Evolutionary conservation across 2,329 filamentous ascomycete species (phyloP), one percentile per base, ranked within the genome.

Genomic region (Claviceps quebecensis): DNA sequence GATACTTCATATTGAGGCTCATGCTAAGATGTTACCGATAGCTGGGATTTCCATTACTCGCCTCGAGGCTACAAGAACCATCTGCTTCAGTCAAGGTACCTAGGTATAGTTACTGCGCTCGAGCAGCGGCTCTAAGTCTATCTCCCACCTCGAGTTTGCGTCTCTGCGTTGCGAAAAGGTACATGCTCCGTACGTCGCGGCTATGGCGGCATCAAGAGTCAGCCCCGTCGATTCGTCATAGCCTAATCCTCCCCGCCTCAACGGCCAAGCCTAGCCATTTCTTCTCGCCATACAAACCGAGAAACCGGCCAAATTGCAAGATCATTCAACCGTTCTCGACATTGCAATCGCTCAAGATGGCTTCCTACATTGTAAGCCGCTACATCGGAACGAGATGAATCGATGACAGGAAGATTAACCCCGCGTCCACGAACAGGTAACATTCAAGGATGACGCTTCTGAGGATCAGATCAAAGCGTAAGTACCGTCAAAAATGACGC

Each of bases 401-500:
- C 6, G 16, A 39, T 39, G 37, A 39, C 37, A n/a, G 37, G 37
- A 38, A 38, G 37, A 38, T 38, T 38, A 38, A 38, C 37, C 37
- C 16, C 37, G 11, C 16, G 16, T 44, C 16, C 36, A 1, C 13
- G 19, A 34, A 39, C 51, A 95, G 89, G 80, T 95, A 57, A 88
- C 87, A 52, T 79, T 87, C 69, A 91, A 93, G 69, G 72, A 81
- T 41, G 78, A 81, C 55, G 81, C 84, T 57, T 76, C 78, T 53
- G 63, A 72, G 47, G 79, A 81, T 36, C 73, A 94, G 63, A 74
- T 95, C 57, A 71, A 81, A 48, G 76, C 77, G 84, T 87, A 69
- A 59, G 77, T 59, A 22, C 47, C 5, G 22, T 47, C 16, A 14
- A 39, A 34, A 13, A 34, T 9, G 11, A 29, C 13, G 48, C 45